Percentiles rank a stretch among this genome's conserved stretches.
Evolutionary conservation across 306 rosid genomes (phyloP).

Genomic region (Delonix regia): DNA sequence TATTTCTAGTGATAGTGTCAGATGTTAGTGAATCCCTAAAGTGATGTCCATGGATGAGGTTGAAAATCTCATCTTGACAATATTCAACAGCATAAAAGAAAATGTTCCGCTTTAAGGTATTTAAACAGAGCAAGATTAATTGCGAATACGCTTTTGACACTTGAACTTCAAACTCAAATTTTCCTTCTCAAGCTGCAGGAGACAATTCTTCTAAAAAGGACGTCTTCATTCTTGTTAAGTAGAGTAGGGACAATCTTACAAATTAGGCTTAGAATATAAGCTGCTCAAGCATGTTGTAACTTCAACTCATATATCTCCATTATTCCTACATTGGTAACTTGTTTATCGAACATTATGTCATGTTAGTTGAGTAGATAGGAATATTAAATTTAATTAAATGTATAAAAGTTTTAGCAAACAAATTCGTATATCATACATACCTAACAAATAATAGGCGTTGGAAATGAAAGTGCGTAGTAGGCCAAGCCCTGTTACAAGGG

Average conservation of each 20-base stretch:
- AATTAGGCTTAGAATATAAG: not conserved
- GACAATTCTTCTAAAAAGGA: fast-evolving
- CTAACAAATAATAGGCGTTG: too few relatives aligned
- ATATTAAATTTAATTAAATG: too few relatives aligned
- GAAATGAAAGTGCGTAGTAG: too few relatives aligned
- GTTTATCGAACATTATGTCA: too few relatives aligned
- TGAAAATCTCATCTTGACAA: slow-evolving; percentile 11
- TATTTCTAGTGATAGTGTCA: not conserved
- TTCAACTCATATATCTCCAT: not conserved
- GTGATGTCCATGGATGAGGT: not conserved
- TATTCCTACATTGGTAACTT: slow-evolving; percentile 20
- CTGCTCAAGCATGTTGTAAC: not conserved
- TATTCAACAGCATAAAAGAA: not conserved
- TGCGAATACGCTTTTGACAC: too few relatives aligned
- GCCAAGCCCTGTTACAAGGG: too few relatives aligned
- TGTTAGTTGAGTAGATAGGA: too few relatives aligned
- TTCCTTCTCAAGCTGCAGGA: not conserved
- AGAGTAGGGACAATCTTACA: not conserved
- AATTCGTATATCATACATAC: too few relatives aligned
- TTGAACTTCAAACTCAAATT: not conserved
- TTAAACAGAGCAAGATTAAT: too few relatives aligned
- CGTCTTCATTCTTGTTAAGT: not conserved
- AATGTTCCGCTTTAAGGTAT: fast-evolving
- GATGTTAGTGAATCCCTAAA: not conserved
- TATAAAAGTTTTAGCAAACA: too few relatives aligned